Conservation (phyloP, 2,329 filamentous ascomycete species). For the Colletotrichum tanaceti region DNA sequence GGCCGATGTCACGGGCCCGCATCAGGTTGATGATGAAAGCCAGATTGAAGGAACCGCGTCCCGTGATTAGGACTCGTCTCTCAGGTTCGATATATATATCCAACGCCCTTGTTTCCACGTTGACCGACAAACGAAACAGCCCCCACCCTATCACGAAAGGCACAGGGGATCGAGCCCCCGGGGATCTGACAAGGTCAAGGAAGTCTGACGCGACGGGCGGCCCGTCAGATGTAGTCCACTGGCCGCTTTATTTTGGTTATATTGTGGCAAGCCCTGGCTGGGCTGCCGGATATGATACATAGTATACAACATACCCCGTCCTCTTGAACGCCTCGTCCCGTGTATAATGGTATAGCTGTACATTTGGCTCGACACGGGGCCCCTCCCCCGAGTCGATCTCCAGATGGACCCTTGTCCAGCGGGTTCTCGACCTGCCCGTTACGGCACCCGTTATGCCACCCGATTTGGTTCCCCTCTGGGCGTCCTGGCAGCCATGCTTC, state of each 20-base stretch:
- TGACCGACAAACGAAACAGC: neutral
- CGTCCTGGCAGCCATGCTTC: neutral
- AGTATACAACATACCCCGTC: constrained; percentile 33
- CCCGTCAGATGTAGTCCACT: neutral
- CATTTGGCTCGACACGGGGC: neutral
- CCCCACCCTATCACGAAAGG: neutral
- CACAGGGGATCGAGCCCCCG: neutral
- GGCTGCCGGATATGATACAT: constrained; percentile 33
- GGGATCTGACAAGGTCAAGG: neutral
- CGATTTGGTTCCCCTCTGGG: too few species aligned
- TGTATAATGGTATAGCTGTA: constrained; percentile 14
- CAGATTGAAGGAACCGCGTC: neutral
- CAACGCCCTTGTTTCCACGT: neutral
- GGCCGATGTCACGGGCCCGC: too few species aligned
- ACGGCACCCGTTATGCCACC: too few species aligned
- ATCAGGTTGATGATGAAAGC: too few species aligned
- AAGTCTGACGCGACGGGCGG: neutral
- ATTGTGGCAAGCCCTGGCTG: neutral
- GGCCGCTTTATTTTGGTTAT: neutral
- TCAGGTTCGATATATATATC: neutral
- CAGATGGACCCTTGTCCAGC: neutral
- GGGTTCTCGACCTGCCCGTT: neutral
- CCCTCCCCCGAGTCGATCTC: neutral
- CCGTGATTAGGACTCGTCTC: neutral
- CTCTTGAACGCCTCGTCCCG: constrained; percentile 33